Conservation (phyloP, 805 yeast species). For the Wickerhamomyces chambardii region DNA sequence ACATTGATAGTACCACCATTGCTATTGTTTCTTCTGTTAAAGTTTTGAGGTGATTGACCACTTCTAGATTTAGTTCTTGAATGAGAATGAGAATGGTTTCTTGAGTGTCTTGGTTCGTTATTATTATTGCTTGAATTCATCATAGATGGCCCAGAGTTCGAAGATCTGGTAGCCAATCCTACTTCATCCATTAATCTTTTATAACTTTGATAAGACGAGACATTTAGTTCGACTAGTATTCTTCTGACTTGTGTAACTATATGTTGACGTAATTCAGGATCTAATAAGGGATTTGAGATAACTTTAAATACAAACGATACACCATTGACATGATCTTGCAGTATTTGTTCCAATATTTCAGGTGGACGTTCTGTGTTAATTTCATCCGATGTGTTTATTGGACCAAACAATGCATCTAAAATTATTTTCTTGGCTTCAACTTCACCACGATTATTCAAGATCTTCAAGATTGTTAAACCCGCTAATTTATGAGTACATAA, state of each 20-base stretch:
- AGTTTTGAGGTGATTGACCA: not conserved
- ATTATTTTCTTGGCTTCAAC: constrained; percentile 50
- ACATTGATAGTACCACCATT: no score
- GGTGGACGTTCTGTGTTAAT: constrained; percentile 24
- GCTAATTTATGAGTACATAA: constrained; percentile 81
- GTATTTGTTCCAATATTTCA: constrained; percentile 42
- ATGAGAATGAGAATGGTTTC: constrained; percentile 15
- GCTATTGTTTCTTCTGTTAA: not conserved
- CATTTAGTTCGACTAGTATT: constrained; percentile 49
- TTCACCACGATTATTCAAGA: constrained; percentile 63
- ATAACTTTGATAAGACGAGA: constrained; percentile 56
- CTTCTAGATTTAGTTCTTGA: not conserved
- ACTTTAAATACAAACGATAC: constrained; percentile 75
- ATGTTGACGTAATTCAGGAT: constrained; percentile 44
- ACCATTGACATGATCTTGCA: constrained; percentile 63
- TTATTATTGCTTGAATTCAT: no score
- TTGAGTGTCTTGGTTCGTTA: constrained; percentile 9
- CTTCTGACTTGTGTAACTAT: constrained; percentile 54
- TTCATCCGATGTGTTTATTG: constrained; percentile 12
- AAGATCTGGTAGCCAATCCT: constrained; percentile 37
- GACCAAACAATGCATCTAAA: constrained; percentile 59
- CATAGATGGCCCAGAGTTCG: no score
- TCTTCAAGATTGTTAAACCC: constrained; percentile 70
- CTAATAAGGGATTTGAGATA: constrained; percentile 62
- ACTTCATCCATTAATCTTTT: constrained; percentile 89